A percentile compares a stretch with the other conserved stretches of the same genome.
Evolutionary conservation across 2,329 filamentous ascomycete genomes (phyloP).

Genomic region (Lasiodiplodia citricola): DNA sequence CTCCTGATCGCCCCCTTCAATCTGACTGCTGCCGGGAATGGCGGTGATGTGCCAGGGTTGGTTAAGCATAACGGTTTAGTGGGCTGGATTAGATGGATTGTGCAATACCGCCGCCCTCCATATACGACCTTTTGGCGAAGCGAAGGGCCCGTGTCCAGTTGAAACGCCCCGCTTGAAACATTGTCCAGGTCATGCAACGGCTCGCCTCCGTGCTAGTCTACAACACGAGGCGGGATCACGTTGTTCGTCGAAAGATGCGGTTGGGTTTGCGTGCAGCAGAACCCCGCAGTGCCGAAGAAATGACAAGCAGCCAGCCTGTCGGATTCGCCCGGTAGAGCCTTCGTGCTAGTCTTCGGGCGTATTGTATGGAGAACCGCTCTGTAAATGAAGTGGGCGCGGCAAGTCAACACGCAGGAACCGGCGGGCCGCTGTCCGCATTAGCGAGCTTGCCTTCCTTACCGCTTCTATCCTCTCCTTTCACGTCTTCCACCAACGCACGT

Average conservation of each 20-base stretch:
- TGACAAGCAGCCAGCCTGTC: background rate
- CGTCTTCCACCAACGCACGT: background rate
- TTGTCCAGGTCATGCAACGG: background rate
- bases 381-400: constrained; percentile 1
- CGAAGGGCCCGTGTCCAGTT: constrained; percentile 14
- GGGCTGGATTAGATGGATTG: constrained; percentile 6
- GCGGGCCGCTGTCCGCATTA: constrained; percentile 16
- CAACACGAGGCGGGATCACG: background rate
- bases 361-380: background rate
- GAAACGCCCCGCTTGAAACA: constrained; percentile 21
- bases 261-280: background rate
- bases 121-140: background rate
- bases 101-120: background rate
- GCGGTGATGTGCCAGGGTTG: background rate
- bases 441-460: constrained; percentile 1
- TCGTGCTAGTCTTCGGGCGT: background rate
- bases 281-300: background rate
- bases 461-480: background rate
- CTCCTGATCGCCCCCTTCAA: constrained; percentile 15
- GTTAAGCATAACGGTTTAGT: constrained; percentile 21
- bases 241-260: background rate
- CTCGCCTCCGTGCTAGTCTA: constrained; percentile 1
- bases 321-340: background rate
- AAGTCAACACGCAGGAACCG: constrained; percentile 14
- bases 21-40: background rate